These are phyloP conservation scores for Turnera subulata DNA, from an alignment of 345 rosid species.

Conservation along the genomic window DNA sequence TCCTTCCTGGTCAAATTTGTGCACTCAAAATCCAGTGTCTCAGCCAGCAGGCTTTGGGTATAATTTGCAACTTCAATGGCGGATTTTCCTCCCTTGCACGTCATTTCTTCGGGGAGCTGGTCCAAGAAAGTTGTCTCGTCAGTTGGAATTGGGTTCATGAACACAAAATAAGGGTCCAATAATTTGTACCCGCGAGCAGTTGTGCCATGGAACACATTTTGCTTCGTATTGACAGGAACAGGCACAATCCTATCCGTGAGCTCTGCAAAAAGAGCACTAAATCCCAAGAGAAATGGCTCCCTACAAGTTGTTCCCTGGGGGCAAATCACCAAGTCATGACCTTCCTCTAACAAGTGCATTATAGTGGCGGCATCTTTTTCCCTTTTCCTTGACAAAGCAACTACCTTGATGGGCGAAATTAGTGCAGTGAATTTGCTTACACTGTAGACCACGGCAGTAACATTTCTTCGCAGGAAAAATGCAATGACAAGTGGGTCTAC, in stretches of 20 bases:
- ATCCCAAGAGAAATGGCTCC: constrained; percentile 80
- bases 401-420: constrained; percentile 85
- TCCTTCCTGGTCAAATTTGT: constrained; percentile 88
- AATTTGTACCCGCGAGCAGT: constrained; percentile 72
- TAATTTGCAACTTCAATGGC: constrained; percentile 90
- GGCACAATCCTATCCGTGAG: constrained; percentile 86
- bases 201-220: constrained; percentile 75
- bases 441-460: constrained; percentile 92
- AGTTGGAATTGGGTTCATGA: constrained; percentile 89
- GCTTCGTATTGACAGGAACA: constrained; percentile 77
- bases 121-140: constrained; percentile 88
- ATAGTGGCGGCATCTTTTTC: constrained; percentile 74
- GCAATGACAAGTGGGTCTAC: constrained; percentile 80
- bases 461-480: constrained; percentile 71
- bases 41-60: constrained; percentile 77
- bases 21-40: constrained; percentile 85
- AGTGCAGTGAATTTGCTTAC: constrained; percentile 79
- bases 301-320: constrained; percentile 97
- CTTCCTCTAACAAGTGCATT: constrained; percentile 69
- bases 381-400: constrained; percentile 84
- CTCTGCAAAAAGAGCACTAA: constrained; percentile 90
- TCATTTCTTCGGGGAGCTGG: constrained; percentile 70
- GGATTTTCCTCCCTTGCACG: constrained; percentile 75
- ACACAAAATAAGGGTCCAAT: constrained; percentile 83
- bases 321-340: constrained; percentile 86